phyloP scores from a whole-genome alignment of 805 yeast genomes.

The Zygoascus tannicola region DNA sequence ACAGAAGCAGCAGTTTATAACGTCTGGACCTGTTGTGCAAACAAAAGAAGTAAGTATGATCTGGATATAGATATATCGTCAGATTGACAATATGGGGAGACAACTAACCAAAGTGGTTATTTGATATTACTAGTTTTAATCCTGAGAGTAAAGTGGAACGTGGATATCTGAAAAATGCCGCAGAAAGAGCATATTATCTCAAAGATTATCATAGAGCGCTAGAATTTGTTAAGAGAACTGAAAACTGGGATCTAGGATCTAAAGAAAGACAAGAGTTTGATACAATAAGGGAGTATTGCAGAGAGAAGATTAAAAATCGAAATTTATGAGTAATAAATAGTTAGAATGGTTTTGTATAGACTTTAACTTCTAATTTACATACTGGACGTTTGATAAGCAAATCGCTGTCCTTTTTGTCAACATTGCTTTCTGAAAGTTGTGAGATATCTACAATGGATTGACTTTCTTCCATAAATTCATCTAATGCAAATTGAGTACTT shows the following conservation, averaged over 20 bases:
- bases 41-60: slow-evolving; percentile 12
- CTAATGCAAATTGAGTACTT: slow-evolving; percentile 57
- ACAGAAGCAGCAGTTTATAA: slow-evolving; percentile 44
- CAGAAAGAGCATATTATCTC: slow-evolving; percentile 54
- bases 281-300: slow-evolving; percentile 1
- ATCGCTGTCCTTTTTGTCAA: slow-evolving; percentile 16
- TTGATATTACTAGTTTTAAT: slow-evolving; percentile 7
- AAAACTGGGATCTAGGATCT: slow-evolving; percentile 34
- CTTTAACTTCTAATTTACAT: slow-evolving; percentile 37
- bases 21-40: slow-evolving; percentile 43
- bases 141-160: slow-evolving; percentile 42
- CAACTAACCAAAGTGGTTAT: slow-evolving; percentile 11
- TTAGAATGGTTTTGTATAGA: slow-evolving; percentile 19
- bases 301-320: background rate
- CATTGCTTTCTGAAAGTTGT: too few relatives aligned
- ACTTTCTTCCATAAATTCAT: slow-evolving; percentile 44
- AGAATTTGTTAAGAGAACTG: slow-evolving; percentile 31
- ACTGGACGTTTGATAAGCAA: slow-evolving; percentile 30
- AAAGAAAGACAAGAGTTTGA: slow-evolving; percentile 43
- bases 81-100: too few relatives aligned
- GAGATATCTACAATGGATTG: too few relatives aligned
- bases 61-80: too few relatives aligned
- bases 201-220: slow-evolving; percentile 46
- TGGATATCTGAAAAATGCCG: slow-evolving; percentile 45
- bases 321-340: background rate